phyloP scores from a whole-genome alignment of 495 filamentous ascomycete species.

The Talaromyces proteolyticus region DNA sequence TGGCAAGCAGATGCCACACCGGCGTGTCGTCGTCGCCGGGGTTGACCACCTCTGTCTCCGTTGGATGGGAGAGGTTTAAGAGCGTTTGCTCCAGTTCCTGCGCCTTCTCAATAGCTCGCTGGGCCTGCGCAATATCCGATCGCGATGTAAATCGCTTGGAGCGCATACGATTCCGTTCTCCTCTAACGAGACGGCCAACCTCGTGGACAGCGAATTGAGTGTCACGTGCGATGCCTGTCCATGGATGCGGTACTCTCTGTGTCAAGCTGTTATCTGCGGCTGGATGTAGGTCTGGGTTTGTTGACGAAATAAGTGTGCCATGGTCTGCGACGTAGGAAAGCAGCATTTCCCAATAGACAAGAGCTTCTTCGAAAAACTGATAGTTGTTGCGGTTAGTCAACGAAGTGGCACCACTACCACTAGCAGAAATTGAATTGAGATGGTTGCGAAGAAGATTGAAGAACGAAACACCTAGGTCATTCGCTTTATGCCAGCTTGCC shows the following conservation, averaged over 20 bases:
- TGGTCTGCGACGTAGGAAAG: conserved; percentile 50
- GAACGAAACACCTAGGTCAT: conserved; percentile 44
- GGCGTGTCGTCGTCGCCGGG: conserved; percentile 51
- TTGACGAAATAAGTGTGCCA: conserved; percentile 22
- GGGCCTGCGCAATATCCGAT: conserved; percentile 32
- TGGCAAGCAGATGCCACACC: conserved; percentile 49
- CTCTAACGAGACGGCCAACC: conserved; percentile 46
- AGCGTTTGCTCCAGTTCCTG: conserved; percentile 45
- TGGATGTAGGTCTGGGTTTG: conserved; percentile 17
- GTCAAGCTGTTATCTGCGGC: background rate
- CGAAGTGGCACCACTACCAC: conserved; percentile 8
- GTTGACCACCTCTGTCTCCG: conserved; percentile 42
- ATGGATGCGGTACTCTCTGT: conserved; percentile 49
- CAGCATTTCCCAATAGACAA: conserved; percentile 58
- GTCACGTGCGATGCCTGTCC: conserved; percentile 52
- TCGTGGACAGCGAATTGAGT: conserved; percentile 49
- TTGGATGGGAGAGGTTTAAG: conserved; percentile 39
- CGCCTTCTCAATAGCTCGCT: conserved; percentile 39
- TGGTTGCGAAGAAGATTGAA: conserved; percentile 40
- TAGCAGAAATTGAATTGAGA: conserved; percentile 27
- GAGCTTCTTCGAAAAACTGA: conserved; percentile 52
- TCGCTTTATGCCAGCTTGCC: conserved; percentile 51
- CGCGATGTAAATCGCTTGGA: conserved; percentile 28
- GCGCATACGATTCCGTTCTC: conserved; percentile 39
- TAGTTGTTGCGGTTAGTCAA: conserved; percentile 36